These are phyloP conservation scores for Paxillus ammoniavirescens DNA, from an alignment of 768 basidiomycete species.

Conservation along the genomic window DNA sequence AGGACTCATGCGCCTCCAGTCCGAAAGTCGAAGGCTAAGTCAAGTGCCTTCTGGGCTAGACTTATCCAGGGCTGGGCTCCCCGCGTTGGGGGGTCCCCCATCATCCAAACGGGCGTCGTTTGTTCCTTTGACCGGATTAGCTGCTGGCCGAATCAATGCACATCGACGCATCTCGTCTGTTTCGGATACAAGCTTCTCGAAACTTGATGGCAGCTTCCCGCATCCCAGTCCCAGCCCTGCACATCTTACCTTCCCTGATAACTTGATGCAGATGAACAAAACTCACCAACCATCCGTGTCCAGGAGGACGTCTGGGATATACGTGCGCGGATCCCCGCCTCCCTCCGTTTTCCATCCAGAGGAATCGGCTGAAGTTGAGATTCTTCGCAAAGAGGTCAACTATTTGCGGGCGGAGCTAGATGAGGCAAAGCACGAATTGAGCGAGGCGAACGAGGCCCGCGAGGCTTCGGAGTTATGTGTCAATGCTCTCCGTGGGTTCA, in stretches of 20 bases:
- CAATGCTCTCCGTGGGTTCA: conserved; percentile 79
- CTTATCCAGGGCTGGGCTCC: conserved; percentile 47
- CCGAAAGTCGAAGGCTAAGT: conserved; percentile 68
- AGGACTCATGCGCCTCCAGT: conserved; percentile 83
- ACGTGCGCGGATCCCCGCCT: conserved; percentile 50
- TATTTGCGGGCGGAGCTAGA: conserved; percentile 59
- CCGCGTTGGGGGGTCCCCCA: conserved; percentile 40
- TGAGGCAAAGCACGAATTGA: conserved; percentile 62
- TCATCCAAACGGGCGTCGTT: conserved; percentile 75
- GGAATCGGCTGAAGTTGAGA: conserved; percentile 49
- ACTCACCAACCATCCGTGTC: conserved; percentile 26
- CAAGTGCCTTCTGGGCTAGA: conserved; percentile 51
- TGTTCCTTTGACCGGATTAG: conserved; percentile 62
- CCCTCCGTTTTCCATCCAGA: conserved; percentile 31
- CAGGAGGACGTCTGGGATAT: conserved; percentile 51
- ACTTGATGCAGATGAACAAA: conserved; percentile 14
- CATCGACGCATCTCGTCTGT: conserved; percentile 77
- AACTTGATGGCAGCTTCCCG: conserved; percentile 32
- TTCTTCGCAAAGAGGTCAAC: conserved; percentile 58
- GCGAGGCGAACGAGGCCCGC: conserved; percentile 77
- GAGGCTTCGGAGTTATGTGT: conserved; percentile 87
- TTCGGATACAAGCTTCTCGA: conserved; percentile 53
- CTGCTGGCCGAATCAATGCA: conserved; percentile 41
- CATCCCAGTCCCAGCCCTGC: conserved; percentile 34
- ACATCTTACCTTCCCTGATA: conserved; percentile 35